Conservation (phyloP, 495 filamentous ascomycete genomes). For the Parmelia sp. region DNA sequence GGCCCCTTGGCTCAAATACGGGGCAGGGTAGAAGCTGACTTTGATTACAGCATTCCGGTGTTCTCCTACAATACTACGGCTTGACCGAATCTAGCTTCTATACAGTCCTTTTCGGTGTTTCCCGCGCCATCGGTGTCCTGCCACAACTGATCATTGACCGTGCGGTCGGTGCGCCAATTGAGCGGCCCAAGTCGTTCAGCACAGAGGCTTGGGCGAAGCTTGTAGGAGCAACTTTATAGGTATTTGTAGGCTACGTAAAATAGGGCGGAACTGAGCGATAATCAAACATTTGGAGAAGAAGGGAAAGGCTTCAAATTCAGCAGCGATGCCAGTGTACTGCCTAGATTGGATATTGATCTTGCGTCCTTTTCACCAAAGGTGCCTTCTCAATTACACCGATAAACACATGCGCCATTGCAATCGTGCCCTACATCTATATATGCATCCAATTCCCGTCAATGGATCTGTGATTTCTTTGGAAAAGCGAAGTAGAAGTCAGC, state of each 20-base stretch:
- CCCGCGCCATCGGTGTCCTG: conserved; percentile 92
- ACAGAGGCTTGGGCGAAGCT: conserved; percentile 95
- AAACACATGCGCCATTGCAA: neutral
- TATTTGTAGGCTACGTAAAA: neutral
- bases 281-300: neutral
- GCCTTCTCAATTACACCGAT: neutral
- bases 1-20: conserved; percentile 39
- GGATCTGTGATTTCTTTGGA: too few relatives aligned
- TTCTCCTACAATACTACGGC: conserved; percentile 98
- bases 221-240: conserved; percentile 82
- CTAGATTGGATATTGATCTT: neutral
- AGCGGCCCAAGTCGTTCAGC: conserved; percentile 91
- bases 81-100: conserved; percentile 99
- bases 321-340: neutral
- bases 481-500: too few relatives aligned
- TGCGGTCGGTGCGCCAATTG: conserved; percentile 67
- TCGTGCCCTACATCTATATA: too few relatives aligned
- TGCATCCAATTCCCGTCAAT: too few relatives aligned
- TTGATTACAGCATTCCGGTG: conserved; percentile 69
- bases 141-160: conserved; percentile 99
- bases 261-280: neutral
- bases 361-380: neutral
- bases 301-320: neutral
- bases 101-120: conserved; percentile 98
- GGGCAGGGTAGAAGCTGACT: conserved; percentile 35